Evolutionary conservation across 768 basidiomycete genomes (phyloP).

Genomic region (Calocera cornea): DNA sequence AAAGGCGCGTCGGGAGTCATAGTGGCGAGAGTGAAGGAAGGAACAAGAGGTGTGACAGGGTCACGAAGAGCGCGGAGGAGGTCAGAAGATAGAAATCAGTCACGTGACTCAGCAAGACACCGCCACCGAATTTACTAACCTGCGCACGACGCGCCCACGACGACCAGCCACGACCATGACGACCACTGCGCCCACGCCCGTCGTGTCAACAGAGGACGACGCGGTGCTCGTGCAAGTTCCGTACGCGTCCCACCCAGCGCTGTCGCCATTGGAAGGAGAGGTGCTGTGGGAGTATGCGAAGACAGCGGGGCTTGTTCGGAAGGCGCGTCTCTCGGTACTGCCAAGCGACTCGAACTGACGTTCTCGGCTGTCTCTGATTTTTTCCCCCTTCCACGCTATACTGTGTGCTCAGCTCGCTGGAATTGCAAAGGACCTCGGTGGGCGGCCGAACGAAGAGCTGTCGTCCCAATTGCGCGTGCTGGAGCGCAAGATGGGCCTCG

Average conservation of each 20-base stretch:
- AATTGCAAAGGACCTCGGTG: constrained; percentile 54
- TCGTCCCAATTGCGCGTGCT: constrained; percentile 62
- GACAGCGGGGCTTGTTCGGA: constrained; percentile 63
- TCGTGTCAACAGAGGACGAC: neutral
- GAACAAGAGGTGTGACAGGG: neutral
- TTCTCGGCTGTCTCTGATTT: neutral
- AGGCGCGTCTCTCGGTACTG: constrained; percentile 35
- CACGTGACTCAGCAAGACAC: neutral
- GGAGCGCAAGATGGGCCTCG: constrained; percentile 90
- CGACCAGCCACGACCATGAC: neutral
- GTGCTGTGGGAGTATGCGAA: constrained; percentile 91
- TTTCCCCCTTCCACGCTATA: neutral
- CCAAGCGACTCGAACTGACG: no score
- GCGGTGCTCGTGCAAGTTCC: constrained; percentile 35
- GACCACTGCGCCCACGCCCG: neutral
- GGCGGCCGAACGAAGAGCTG: constrained; percentile 65
- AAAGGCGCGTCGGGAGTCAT: neutral
- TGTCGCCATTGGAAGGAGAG: constrained; percentile 57
- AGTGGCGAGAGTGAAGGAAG: neutral
- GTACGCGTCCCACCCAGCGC: constrained; percentile 53
- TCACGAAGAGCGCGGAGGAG: neutral
- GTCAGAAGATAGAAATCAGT: neutral
- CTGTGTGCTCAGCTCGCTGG: constrained; percentile 40
- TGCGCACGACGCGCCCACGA: no score
- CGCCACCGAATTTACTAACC: no score